Evolutionary conservation across 768 basidiomycete genomes (phyloP).

Genomic region (Paxillus involutus): DNA sequence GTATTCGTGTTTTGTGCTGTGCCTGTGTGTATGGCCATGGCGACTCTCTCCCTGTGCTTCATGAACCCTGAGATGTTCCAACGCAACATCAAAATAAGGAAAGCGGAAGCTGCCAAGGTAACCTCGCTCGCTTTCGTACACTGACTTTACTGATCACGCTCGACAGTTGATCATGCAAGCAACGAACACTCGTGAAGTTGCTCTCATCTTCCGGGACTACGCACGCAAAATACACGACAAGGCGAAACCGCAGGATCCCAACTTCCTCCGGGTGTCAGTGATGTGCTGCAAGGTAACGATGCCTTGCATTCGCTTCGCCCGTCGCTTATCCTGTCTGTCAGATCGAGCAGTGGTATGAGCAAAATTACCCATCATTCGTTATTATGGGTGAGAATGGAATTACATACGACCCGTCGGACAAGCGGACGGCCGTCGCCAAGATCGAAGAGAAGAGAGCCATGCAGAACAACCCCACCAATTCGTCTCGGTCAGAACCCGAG

Average conservation of each 20-base stretch:
- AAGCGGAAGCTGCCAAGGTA: constrained; percentile 84
- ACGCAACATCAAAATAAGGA: constrained; percentile 91
- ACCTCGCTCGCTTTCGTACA: constrained; percentile 2
- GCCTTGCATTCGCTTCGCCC: neutral
- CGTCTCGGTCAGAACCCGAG: neutral
- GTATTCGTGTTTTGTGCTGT: constrained; percentile 97
- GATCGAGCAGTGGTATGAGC: constrained; percentile 96
- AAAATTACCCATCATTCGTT: constrained; percentile 92
- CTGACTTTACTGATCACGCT: too few relatives aligned
- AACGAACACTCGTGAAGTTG: constrained; percentile 79
- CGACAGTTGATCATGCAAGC: constrained; percentile 86
- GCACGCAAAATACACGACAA: constrained; percentile 82
- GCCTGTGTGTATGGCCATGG: constrained; percentile 93
- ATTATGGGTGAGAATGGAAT: constrained; percentile 19
- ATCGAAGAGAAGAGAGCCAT: constrained; percentile 43
- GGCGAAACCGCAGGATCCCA: constrained; percentile 79
- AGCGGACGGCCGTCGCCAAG: constrained; percentile 52
- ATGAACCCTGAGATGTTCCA: constrained; percentile 89
- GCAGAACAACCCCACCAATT: constrained; percentile 20
- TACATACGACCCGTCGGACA: constrained; percentile 50
- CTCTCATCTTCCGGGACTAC: constrained; percentile 77
- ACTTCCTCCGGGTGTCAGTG: constrained; percentile 78
- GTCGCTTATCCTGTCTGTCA: constrained; percentile 26
- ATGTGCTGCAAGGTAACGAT: constrained; percentile 75
- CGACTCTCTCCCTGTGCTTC: constrained; percentile 88